Evolutionary conservation across 331 rosid genomes (phyloP).

Genomic region (Spiraea crenata): DNA sequence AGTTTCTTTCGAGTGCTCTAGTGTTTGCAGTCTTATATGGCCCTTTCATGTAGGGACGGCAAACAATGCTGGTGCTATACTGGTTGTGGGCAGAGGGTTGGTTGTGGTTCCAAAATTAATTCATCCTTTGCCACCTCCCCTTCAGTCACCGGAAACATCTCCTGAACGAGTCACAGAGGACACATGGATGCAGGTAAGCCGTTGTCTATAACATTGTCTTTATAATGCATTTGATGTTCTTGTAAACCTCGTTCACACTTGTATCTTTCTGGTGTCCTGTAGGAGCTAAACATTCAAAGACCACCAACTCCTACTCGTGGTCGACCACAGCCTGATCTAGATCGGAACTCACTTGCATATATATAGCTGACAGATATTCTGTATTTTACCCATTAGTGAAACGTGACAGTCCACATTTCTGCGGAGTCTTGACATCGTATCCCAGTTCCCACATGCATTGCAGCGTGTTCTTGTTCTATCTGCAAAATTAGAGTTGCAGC

Average conservation of each 20-base stretch:
- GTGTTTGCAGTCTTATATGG: conserved; percentile 29
- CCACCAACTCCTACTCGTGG: conserved; percentile 99
- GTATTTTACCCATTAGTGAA: conserved; percentile 23
- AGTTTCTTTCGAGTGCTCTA: conserved; percentile 5
- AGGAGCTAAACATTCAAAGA: conserved; percentile 98
- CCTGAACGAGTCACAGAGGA: conserved; percentile 86
- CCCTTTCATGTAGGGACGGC: conserved; percentile 70
- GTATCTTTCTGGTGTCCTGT: conserved; percentile 14
- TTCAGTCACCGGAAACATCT: conserved; percentile 94
- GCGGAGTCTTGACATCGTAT: conserved; percentile 14
- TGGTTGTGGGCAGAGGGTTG: conserved; percentile 96
- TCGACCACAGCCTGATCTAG: conserved; percentile 97
- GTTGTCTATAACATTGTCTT: background rate
- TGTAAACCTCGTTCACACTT: background rate
- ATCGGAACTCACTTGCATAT: conserved; percentile 95
- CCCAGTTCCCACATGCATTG: background rate
- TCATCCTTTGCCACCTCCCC: conserved; percentile 97
- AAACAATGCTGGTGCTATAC: conserved; percentile 97
- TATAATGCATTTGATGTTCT: background rate
- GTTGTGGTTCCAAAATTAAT: conserved; percentile 97
- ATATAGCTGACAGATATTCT: conserved; percentile 41
- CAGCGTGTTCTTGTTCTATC: conserved; percentile 21
- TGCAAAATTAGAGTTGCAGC: conserved; percentile 28
- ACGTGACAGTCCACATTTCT: conserved; percentile 22
- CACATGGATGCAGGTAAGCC: conserved; percentile 96